Conservation (phyloP, 108 stramenopile species). For the Nannochloropsis gaditana region DNA sequence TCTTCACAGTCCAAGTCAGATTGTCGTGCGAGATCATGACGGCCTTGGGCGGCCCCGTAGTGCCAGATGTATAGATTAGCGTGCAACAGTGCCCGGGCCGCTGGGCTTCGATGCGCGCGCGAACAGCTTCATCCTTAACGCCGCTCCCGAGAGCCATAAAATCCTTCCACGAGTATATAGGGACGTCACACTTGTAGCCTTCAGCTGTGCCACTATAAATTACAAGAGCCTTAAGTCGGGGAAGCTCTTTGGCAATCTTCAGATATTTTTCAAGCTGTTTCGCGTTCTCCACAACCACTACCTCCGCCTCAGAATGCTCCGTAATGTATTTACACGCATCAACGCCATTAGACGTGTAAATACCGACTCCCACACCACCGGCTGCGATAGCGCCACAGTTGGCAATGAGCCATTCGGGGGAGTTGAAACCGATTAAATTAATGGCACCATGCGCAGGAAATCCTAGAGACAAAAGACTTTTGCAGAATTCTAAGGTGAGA, state of each 20-base stretch:
- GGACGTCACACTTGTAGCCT: conserved; percentile 31
- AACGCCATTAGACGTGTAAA: conserved; percentile 63
- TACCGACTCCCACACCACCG: conserved; percentile 63
- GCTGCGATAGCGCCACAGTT: conserved; percentile 62
- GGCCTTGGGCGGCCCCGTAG: conserved; percentile 92
- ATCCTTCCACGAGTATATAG: conserved; percentile 46
- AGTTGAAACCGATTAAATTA: conserved; percentile 70
- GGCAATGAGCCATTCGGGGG: conserved; percentile 60
- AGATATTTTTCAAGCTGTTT: conserved; percentile 63
- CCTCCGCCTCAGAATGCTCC: conserved; percentile 62
- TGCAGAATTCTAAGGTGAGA: conserved; percentile 54
- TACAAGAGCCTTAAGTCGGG: conserved; percentile 63
- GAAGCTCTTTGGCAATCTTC: conserved; percentile 43
- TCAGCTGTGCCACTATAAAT: conserved; percentile 53
- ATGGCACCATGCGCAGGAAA: conserved; percentile 59
- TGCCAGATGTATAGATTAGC: conserved; percentile 93
- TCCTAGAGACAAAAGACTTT: conserved; percentile 61
- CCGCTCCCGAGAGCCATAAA: conserved; percentile 44
- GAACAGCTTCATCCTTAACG: conserved; percentile 23
- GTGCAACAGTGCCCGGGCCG: conserved; percentile 68
- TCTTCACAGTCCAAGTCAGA: conserved; percentile 60
- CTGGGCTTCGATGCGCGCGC: conserved; percentile 51
- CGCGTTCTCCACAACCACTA: conserved; percentile 60
- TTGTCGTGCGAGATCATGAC: conserved; percentile 96
- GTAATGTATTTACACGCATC: conserved; percentile 65